Base-by-base conservation (phyloP, 2,329 filamentous ascomycete species). In the Helotiales sp. region DNA sequence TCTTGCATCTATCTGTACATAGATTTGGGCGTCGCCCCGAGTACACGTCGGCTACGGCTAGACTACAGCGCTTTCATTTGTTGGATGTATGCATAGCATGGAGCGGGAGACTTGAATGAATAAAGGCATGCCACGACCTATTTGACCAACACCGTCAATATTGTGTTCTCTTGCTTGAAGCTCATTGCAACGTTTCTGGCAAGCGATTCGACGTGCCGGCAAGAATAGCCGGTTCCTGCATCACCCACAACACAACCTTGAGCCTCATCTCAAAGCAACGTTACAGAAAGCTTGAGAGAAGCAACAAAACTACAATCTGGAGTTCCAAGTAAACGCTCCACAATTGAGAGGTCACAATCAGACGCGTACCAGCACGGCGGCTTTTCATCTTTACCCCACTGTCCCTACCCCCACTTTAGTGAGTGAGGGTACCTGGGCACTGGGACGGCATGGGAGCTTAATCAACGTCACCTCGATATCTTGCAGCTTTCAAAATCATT, bases 11-110 rank as follows among this genome's bases (percentile, higher is more conserved):
- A 33, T 44, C 52, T 56, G 59, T 58, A 58, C 36, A 53, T 53
- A 57, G 24, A 36, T 19, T 47, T 48, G 15, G 52, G 52, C 46
- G 30, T 34, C 17, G 55, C 25, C 31, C 52, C 55, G 9, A 29
- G 19, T n/a, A 54, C 51, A 53, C 24, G 22, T 33, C 57, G 8
- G 49, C 48, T 30, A 48, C 38, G 47, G 52, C 47, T 47, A 55
- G 47, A 56, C 44, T 25, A 48, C 30, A 59, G 52, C 52, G 25
- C 27, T 58, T 59, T 51, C 53, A 49, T 59, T 59, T 59, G 53
- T 59, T 30, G 2, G 15, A 30, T 31, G 46, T 25, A 38, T 50
- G 56, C 56, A 51, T 48, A 52, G 49, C 48, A 51, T 51, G 48
- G 48, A 36, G 31, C 34, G 19, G 24, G 33, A 52, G 49, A 52